Evolutionary conservation across 768 basidiomycete genomes (phyloP), one percentile per base, ranked within the genome.

Genomic region (Boletus rufocinnamomeus): DNA sequence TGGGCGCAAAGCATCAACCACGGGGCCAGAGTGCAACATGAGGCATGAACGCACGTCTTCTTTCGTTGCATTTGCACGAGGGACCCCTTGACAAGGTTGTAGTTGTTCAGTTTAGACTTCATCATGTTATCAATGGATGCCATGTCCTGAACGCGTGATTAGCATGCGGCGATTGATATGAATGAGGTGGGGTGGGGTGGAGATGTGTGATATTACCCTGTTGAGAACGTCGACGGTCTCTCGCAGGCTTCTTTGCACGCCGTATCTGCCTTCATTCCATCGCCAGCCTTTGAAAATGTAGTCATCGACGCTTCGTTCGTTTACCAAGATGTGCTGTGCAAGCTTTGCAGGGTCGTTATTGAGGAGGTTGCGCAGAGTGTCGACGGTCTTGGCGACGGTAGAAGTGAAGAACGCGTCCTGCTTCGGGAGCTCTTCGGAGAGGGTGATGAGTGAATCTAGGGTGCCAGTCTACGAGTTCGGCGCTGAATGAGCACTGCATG

Each of bases 251-350:
- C 86, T 84, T 69, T 95, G 90, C 25, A 86, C 80, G 49, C 90
- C 89, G 75, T 95, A 99, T 62, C 96, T 84, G 23, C 92, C 87
- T 67, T 89, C 87, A 68, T 98, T 95, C 97, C 97, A 99, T 65
- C 80, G 84, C 95, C 95, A 99, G 6, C 80, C 81, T 4, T 76
- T 75, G n/a, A 95, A 70, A 16, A 95, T 74, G 69, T 95, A 95
- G 55, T 85, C 82, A 57, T 96, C 92, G 8, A 91, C 83, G 32
- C 79, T 82, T 58, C 82, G 78, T 68, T 96, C 94, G 63, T 96
- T 88, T 21, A 95, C 84, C 38, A 88, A 78, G 40, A 89, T 76
- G 68, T 95, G 91, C 68, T 90, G 89, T 16, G 79, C 74, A 50
- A 91, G 80, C 70, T 88, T 91, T 52, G 79, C 71, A 5, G 89